Conservation (phyloP, 2,329 filamentous ascomycete genomes). For the Hymenoscyphus salicellus region DNA sequence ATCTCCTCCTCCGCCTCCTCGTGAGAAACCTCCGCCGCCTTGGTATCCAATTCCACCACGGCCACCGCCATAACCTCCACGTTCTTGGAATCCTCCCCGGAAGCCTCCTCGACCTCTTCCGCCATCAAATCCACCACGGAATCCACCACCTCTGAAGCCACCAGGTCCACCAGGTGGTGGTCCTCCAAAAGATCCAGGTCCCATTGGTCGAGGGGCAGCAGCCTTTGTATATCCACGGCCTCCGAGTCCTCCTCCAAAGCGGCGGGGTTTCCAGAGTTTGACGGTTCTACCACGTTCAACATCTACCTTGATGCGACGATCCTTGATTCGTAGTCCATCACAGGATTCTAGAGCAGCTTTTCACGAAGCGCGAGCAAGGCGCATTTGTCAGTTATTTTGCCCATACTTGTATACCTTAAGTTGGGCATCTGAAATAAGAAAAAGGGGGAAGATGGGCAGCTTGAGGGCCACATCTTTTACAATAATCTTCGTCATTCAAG, state of each 20-base stretch:
- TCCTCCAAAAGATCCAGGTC: slow-evolving; percentile 56
- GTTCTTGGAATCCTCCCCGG: slow-evolving; percentile 31
- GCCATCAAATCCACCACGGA: slow-evolving; percentile 38
- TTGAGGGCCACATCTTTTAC: slow-evolving; percentile 43
- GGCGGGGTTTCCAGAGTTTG: slow-evolving; percentile 86
- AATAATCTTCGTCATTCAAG: slow-evolving; percentile 35
- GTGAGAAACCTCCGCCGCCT: slow-evolving; percentile 31
- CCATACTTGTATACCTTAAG: slow-evolving; percentile 47
- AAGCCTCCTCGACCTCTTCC: slow-evolving; percentile 52
- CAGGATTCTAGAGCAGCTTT: slow-evolving; percentile 83
- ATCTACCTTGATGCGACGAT: slow-evolving; percentile 87
- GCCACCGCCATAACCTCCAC: slow-evolving; percentile 33
- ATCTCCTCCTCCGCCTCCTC: slow-evolving; percentile 32
- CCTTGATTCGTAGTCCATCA: slow-evolving; percentile 90
- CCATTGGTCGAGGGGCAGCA: slow-evolving; percentile 66
- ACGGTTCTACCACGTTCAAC: slow-evolving; percentile 95
- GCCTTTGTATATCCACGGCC: slow-evolving; percentile 90
- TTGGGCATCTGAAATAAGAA: slow-evolving; percentile 27
- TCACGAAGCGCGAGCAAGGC: slow-evolving; percentile 56
- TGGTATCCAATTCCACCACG: slow-evolving; percentile 36
- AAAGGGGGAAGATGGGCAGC: slow-evolving; percentile 39
- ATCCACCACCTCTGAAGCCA: slow-evolving; percentile 38
- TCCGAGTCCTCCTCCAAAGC: slow-evolving; percentile 87
- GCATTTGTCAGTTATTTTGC: slow-evolving; percentile 68
- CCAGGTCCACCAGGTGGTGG: slow-evolving; percentile 46